phyloP scores from a whole-genome alignment of 2,329 filamentous ascomycete genomes.

The Graphilbum fragrans region DNA sequence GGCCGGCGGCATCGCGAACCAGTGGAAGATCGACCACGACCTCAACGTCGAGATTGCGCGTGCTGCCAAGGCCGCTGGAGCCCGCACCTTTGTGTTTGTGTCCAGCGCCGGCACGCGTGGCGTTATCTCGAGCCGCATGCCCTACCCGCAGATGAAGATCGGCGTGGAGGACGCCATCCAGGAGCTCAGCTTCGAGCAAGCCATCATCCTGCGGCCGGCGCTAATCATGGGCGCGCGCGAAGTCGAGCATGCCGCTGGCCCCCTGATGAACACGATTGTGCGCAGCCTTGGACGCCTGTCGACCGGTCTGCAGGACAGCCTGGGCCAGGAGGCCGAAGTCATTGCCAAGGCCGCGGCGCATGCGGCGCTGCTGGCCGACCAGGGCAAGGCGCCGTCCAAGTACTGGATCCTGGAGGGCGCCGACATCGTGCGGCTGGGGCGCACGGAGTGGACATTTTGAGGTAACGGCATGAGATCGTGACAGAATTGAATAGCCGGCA shows the following conservation, averaged over 20 bases:
- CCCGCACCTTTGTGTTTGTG: constrained; percentile 66
- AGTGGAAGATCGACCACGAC: constrained; percentile 82
- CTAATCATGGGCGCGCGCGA: constrained; percentile 62
- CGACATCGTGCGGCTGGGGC: constrained; percentile 58
- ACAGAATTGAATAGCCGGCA: too few species aligned
- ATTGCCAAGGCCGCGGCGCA: constrained; percentile 57
- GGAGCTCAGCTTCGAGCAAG: constrained; percentile 62
- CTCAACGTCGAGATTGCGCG: constrained; percentile 69
- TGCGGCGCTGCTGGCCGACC: constrained; percentile 43
- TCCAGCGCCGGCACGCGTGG: constrained; percentile 42
- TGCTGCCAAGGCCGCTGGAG: constrained; percentile 60
- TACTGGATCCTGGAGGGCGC: constrained; percentile 46
- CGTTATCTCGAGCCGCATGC: constrained; percentile 27
- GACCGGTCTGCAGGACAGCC: constrained; percentile 44
- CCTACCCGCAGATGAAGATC: constrained; percentile 63
- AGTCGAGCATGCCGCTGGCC: constrained; percentile 46
- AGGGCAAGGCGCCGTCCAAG: constrained; percentile 46
- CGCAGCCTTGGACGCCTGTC: constrained; percentile 41
- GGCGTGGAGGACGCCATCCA: constrained; percentile 73
- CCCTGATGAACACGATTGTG: constrained; percentile 41
- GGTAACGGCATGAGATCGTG: not conserved
- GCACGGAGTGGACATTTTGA: constrained; percentile 36
- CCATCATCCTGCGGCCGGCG: constrained; percentile 63
- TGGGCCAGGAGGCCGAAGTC: constrained; percentile 63
- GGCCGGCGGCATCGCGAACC: constrained; percentile 65